phyloP scores from a whole-genome alignment of 2,329 filamentous ascomycete species.

The Scedosporium minutisporum region DNA sequence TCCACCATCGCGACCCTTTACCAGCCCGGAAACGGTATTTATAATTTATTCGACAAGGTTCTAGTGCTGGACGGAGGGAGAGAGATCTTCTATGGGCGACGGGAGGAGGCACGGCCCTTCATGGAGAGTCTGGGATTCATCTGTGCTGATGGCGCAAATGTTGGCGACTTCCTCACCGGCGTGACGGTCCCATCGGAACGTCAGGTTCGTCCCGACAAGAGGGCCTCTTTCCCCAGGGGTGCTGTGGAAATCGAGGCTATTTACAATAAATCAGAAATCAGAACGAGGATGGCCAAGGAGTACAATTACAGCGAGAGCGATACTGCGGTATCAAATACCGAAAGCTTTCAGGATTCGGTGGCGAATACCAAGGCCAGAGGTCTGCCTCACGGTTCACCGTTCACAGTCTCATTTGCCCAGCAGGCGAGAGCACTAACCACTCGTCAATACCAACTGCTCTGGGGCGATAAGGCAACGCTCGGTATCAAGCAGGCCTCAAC shows the following conservation, averaged over 20 bases:
- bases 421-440: slow-evolving; percentile 48
- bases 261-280: slow-evolving; percentile 44
- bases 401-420: slow-evolving; percentile 42
- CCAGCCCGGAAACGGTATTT: slow-evolving; percentile 62
- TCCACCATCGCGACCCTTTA: slow-evolving; percentile 56
- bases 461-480: slow-evolving; percentile 55
- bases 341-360: slow-evolving; percentile 44
- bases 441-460: slow-evolving; percentile 56
- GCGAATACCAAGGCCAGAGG: slow-evolving; percentile 41
- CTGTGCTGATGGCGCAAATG: slow-evolving; percentile 51
- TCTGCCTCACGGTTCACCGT: slow-evolving; percentile 41
- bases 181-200: slow-evolving; percentile 60
- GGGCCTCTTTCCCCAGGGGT: slow-evolving; percentile 34
- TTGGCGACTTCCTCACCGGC: slow-evolving; percentile 57
- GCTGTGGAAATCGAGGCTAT: slow-evolving; percentile 31
- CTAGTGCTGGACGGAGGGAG: slow-evolving; percentile 58
- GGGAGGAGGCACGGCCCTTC: slow-evolving; percentile 48
- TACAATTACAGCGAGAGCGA: slow-evolving; percentile 46
- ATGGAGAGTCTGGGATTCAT: slow-evolving; percentile 57
- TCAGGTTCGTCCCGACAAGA: slow-evolving; percentile 37
- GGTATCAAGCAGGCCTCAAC: slow-evolving; percentile 52
- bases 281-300: slow-evolving; percentile 40
- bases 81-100: slow-evolving; percentile 55
- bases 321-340: slow-evolving; percentile 36
- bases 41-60: slow-evolving; percentile 61